Percentiles rank a stretch among this genome's conserved stretches.
phyloP scores from a whole-genome alignment of 2,329 filamentous ascomycete genomes.

The Aspergillus sp. region DNA sequence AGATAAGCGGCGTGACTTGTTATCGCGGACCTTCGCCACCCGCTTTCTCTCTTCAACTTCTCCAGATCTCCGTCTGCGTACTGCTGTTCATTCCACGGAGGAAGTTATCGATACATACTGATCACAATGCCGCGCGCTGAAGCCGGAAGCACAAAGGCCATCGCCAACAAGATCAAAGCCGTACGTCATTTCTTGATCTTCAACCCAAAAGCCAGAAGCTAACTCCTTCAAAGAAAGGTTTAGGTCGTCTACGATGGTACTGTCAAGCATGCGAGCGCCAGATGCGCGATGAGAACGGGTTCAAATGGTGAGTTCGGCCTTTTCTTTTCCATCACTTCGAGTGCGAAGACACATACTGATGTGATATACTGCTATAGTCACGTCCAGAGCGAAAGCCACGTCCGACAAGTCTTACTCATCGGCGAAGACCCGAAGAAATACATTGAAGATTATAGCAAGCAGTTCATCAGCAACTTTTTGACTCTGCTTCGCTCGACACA shows the following conservation, averaged over 20 bases:
- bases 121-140: constrained; percentile 86
- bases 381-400: constrained; percentile 80
- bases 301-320: constrained; percentile 60
- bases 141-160: constrained; percentile 85
- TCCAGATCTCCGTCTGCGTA: background rate
- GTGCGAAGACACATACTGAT: background rate
- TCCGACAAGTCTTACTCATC: constrained; percentile 85
- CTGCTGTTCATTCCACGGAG: background rate
- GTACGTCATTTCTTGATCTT: constrained; percentile 58
- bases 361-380: constrained; percentile 57
- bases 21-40: constrained; percentile 15
- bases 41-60: background rate
- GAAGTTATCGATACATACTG: background rate
- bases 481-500: constrained; percentile 79
- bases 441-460: constrained; percentile 78
- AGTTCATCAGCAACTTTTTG: constrained; percentile 82
- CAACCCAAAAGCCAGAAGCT: constrained; percentile 1
- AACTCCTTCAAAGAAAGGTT: constrained; percentile 43
- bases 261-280: constrained; percentile 81
- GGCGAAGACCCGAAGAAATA: constrained; percentile 84
- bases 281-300: constrained; percentile 84
- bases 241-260: constrained; percentile 87
- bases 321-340: too few species aligned
- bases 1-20: background rate
- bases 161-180: constrained; percentile 88